Evolutionary conservation across 331 rosid species (phyloP).

Genomic region (Malus hybrid): DNA sequence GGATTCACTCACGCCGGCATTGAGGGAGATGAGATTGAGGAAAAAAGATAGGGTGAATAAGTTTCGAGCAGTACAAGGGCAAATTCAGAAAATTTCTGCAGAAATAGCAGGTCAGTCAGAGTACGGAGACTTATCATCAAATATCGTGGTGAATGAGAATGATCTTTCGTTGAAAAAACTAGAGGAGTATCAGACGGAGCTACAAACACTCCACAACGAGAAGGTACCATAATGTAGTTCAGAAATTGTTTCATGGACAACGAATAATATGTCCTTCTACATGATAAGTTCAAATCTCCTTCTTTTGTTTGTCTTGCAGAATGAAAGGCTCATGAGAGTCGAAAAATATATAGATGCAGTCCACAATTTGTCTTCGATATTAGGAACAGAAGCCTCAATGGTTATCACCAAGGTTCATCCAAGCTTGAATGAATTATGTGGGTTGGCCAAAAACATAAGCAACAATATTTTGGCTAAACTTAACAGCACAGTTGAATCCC

Average conservation of each 20-base stretch:
- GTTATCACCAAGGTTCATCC: conserved; percentile 77
- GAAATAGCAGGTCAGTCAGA: conserved; percentile 74
- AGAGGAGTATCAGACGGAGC: conserved; percentile 73
- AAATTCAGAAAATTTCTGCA: conserved; percentile 70
- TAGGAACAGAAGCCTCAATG: conserved; percentile 75
- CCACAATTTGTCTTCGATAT: conserved; percentile 59
- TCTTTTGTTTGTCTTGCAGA: conserved; percentile 36
- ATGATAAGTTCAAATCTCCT: conserved; percentile 5
- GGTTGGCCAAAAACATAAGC: conserved; percentile 65
- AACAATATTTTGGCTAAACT: conserved; percentile 64
- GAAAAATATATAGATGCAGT: conserved; percentile 53
- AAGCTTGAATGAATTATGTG: conserved; percentile 68
- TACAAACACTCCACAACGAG: conserved; percentile 66
- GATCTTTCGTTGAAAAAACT: conserved; percentile 85
- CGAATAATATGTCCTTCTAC: neutral
- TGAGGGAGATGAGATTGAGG: conserved; percentile 69
- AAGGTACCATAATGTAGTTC: conserved; percentile 47
- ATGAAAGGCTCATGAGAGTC: conserved; percentile 71
- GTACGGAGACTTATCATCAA: conserved; percentile 24
- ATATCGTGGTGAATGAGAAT: conserved; percentile 54
- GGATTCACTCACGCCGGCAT: conserved; percentile 86
- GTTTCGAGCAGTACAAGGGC: conserved; percentile 62
- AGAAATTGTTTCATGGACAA: conserved; percentile 7
- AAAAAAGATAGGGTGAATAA: conserved; percentile 84
- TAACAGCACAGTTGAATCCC: conserved; percentile 60